phyloP scores from a whole-genome alignment of 495 filamentous ascomycete species.

The Saxispiralis lemnorum region DNA sequence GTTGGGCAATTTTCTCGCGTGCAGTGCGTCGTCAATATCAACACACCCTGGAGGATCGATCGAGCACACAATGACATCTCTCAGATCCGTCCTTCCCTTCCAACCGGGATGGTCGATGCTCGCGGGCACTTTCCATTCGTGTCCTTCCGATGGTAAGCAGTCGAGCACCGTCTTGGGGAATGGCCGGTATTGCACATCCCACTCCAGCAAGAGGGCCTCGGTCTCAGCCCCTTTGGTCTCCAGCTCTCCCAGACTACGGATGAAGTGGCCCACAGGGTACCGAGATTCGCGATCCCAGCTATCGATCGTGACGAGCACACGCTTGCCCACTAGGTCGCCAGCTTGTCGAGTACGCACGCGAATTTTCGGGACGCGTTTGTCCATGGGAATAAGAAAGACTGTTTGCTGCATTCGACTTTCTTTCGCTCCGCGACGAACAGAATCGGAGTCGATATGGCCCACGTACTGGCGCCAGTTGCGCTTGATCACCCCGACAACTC shows the following conservation, averaged over 20 bases:
- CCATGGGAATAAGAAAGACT: conserved; percentile 91
- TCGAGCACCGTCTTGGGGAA: conserved; percentile 91
- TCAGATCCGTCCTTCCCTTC: conserved; percentile 64
- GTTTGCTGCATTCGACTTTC: conserved; percentile 71
- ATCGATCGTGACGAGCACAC: conserved; percentile 89
- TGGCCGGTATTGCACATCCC: conserved; percentile 92
- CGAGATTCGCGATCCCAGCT: conserved; percentile 84
- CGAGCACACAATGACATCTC: conserved; percentile 80
- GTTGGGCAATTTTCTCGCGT: conserved; percentile 68
- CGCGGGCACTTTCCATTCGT: conserved; percentile 78
- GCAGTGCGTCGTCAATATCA: conserved; percentile 94
- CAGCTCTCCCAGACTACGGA: conserved; percentile 78
- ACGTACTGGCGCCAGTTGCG: conserved; percentile 97
- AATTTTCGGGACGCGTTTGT: conserved; percentile 92
- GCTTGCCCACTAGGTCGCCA: conserved; percentile 68
- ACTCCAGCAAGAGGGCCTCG: conserved; percentile 82
- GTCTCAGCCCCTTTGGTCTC: conserved; percentile 94
- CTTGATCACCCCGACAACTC: conserved; percentile 80
- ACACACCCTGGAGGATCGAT: conserved; percentile 93
- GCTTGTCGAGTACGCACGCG: conserved; percentile 80
- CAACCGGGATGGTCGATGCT: conserved; percentile 65
- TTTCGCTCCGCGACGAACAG: conserved; percentile 49
- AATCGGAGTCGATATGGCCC: conserved; percentile 77
- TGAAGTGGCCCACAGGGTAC: conserved; percentile 84
- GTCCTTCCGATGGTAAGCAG: conserved; percentile 79